Evolutionary conservation across 257 asterid genomes (phyloP).

Genomic region (Primulina huaijiensis): DNA sequence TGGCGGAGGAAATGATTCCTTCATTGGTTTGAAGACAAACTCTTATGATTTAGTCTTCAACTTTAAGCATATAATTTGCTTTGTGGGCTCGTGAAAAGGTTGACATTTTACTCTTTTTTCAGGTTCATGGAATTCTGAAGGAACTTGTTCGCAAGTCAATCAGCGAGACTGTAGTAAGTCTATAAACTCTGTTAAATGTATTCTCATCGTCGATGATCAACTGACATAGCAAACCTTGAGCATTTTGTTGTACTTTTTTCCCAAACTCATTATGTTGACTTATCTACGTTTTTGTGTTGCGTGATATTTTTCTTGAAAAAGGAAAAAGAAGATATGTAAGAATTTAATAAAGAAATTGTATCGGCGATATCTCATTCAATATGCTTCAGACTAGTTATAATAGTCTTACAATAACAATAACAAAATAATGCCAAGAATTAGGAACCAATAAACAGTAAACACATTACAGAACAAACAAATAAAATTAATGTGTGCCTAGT

Average conservation of each 20-base stretch:
- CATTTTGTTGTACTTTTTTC: not conserved
- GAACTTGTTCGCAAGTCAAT: slow-evolving; percentile 70
- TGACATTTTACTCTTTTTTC: slow-evolving; percentile 24
- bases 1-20: not conserved
- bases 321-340: not conserved
- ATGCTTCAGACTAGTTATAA: too few relatives aligned
- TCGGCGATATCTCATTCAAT: too few relatives aligned
- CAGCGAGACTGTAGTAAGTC: slow-evolving; percentile 49
- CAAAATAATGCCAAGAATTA: too few relatives aligned
- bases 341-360: too few relatives aligned
- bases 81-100: not conserved
- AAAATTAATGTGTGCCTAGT: too few relatives aligned
- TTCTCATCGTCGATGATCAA: not conserved
- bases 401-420: too few relatives aligned
- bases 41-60: not conserved
- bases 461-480: too few relatives aligned
- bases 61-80: slow-evolving; percentile 3
- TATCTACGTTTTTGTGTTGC: not conserved
- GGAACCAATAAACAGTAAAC: too few relatives aligned
- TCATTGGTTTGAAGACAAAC: not conserved
- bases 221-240: not conserved
- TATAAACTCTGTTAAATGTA: not conserved
- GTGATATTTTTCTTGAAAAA: not conserved
- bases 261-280: not conserved
- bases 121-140: slow-evolving; percentile 74